phyloP scores from a whole-genome alignment of 2,329 filamentous ascomycete genomes.

The Alternaria solani region DNA sequence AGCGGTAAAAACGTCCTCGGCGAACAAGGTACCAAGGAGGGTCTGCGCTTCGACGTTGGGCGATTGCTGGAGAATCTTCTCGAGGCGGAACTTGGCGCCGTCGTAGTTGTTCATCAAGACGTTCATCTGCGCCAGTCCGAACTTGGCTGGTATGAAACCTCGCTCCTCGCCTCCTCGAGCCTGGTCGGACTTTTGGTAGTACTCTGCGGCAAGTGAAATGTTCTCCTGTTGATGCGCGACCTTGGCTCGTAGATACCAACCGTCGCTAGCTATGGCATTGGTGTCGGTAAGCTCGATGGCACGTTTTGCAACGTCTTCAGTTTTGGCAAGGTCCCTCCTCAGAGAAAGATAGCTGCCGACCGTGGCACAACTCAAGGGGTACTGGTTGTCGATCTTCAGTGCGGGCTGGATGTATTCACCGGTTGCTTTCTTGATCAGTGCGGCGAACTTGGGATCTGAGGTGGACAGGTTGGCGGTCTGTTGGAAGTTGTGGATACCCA shows the following conservation, averaged over 20 bases:
- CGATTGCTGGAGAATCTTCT: conserved; percentile 90
- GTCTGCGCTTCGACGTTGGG: conserved; percentile 90
- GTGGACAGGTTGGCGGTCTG: conserved; percentile 82
- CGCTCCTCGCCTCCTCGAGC: conserved; percentile 90
- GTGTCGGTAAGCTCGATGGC: conserved; percentile 96
- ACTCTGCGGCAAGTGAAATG: conserved; percentile 77
- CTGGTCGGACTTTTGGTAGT: conserved; percentile 89
- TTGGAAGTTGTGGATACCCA: conserved; percentile 90
- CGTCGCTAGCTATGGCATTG: conserved; percentile 94
- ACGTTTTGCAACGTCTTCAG: conserved; percentile 86
- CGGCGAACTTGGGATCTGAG: conserved; percentile 83
- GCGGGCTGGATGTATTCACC: conserved; percentile 92
- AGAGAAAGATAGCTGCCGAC: conserved; percentile 92
- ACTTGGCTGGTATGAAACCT: conserved; percentile 92
- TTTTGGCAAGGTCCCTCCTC: conserved; percentile 79
- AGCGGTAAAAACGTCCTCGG: conserved; percentile 88
- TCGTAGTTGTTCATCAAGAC: conserved; percentile 84
- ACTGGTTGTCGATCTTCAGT: conserved; percentile 91
- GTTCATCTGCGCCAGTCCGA: conserved; percentile 89
- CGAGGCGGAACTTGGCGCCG: conserved; percentile 89
- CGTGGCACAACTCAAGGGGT: conserved; percentile 86
- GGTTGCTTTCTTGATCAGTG: conserved; percentile 91
- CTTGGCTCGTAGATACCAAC: conserved; percentile 92
- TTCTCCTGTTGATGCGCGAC: conserved; percentile 89
- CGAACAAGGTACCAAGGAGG: conserved; percentile 87